Percentiles rank a stretch among this genome's conserved stretches.
These are phyloP conservation scores for Coemansia sp. DNA, from an alignment of 192 early-diverging fungal species.

Conservation along the genomic window DNA sequence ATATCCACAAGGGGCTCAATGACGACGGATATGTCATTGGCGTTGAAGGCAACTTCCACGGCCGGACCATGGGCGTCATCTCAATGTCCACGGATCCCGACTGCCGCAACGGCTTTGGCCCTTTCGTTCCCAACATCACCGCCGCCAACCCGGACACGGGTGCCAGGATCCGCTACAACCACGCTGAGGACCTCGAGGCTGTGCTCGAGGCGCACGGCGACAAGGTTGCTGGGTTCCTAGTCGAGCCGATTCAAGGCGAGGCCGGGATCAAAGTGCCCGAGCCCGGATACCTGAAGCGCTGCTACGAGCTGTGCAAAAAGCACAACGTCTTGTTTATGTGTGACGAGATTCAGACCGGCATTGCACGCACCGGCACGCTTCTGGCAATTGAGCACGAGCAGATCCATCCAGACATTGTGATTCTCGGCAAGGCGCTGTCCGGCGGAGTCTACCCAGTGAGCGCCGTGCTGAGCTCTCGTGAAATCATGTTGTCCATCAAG, in stretches of 20 bases:
- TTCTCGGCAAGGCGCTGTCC: conserved; percentile 96
- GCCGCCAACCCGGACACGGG: conserved; percentile 73
- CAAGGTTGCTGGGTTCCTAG: conserved; percentile 87
- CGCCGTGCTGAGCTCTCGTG: conserved; percentile 81
- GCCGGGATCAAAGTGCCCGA: conserved; percentile 95
- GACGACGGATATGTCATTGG: conserved; percentile 78
- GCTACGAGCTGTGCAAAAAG: conserved; percentile 90
- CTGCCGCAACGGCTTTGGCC: conserved; percentile 82
- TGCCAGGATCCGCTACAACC: conserved; percentile 73
- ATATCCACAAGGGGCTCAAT: conserved; percentile 83
- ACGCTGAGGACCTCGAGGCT: conserved; percentile 80
- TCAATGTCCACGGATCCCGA: conserved; percentile 94
- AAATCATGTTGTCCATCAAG: conserved; percentile 76
- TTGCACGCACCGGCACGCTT: conserved; percentile 90
- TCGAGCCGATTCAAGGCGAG: conserved; percentile 99
- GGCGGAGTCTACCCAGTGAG: conserved; percentile 96
- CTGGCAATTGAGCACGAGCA: conserved; percentile 91
- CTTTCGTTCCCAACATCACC: conserved; percentile 84
- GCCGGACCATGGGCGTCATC: conserved; percentile 87
- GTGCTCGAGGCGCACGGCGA: conserved; percentile 78
- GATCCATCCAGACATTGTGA: conserved; percentile 87
- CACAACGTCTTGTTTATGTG: conserved; percentile 97
- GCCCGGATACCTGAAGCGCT: conserved; percentile 82
- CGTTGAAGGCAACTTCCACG: conserved; percentile 91
- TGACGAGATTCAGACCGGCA: conserved; percentile 97